Evolutionary conservation across 208 protist species (phyloP), one percentile per base, ranked within the genome.

Genomic region (Phytomonas serpens): DNA sequence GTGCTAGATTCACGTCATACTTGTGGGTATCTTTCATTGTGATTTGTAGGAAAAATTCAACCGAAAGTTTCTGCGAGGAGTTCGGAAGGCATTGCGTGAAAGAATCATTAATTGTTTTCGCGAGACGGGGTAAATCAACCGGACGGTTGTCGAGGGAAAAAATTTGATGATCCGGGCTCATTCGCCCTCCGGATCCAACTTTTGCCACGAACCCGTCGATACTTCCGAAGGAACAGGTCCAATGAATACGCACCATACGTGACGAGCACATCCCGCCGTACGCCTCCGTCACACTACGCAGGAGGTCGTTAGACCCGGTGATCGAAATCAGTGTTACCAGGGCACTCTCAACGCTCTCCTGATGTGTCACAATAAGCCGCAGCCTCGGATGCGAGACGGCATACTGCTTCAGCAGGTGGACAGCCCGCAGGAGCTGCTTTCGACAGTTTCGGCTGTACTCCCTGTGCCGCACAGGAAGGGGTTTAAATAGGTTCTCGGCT

Each of bases 391-490:
- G 91, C 14, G 91, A 94, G 51, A 96, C 79, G 47, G 91, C 85
- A 71, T 95, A 97, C 81, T 97, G 92, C 71, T 87, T 89, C 40
- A 93, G 79, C 36, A 92, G 74, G 38, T 64, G 71, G 37, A 80
- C 77, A 16, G 82, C 82, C 34, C 72, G 75, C 47, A 80, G 71
- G 36, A 97, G 81, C 68, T 93, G 88, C 69, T 84, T 83, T 4
- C 84, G 80, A 34, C 71, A 81, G 73, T 94, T 95, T 62, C 87
- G 92, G 52, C 83, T 74, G 64, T 95, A 93, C 69, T 98, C 96
- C 57, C 78, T 77, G 34, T 85, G 86, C 11, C 97, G 87, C 29
- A 98, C 96, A 13, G 97, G 95, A 14, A 98, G 71, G n/a, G 77
- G 74, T 9, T 47, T 47, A 74, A 98, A 98, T 14, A 98, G 80